Evolutionary conservation across 768 basidiomycete species (phyloP), one percentile per base, ranked within the genome.

Genomic region (Pulveroboletus sp.): DNA sequence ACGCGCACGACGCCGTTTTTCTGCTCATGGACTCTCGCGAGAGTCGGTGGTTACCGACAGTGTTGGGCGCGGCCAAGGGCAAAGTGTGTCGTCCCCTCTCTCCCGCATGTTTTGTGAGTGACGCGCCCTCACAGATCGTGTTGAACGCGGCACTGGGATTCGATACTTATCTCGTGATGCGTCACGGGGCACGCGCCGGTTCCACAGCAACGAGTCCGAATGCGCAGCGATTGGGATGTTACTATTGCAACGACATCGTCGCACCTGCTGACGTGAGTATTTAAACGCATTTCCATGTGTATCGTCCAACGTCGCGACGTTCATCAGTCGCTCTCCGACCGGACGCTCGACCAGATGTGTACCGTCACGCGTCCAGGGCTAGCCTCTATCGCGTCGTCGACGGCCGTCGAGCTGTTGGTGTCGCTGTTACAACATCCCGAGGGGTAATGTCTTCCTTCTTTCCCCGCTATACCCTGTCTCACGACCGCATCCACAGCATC

Each of bases 1-100:
- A 88, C 26, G 73, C 76, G 16, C 95, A 99, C 61, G 96, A 99
- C 61, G 94, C 76, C 0, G 76, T 97, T 4, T 98, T 93, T 68
- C 73, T 97, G 27, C 75, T 98, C 20, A 98, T 97, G 96, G 96
- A 98, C 64, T 97, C 93, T n/a, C 75, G 95, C 30, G 96, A 99
- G 68, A 93, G 91, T 58, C 72, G 96, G 38, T 99, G 96, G 96
- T 71, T 99, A 43, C 96, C 95, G 11, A 96, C 92, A 0, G 82
- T 99, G 11, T 68, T 99, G 13, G 88, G 84, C 0, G 83, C 88
- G 0, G 78, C 83, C 9, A 90, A 93, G 69, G 82, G 81, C 46
- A 98, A 98, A 80, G 91, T 86, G 20, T 66, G 31, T 39, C 27
- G n/a, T 36, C 24, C 44, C 39, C 5, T 6, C 12, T 3, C 24